phyloP scores from a whole-genome alignment of 1,284 basidiomycete species.

The Amylostereum chailletii region DNA sequence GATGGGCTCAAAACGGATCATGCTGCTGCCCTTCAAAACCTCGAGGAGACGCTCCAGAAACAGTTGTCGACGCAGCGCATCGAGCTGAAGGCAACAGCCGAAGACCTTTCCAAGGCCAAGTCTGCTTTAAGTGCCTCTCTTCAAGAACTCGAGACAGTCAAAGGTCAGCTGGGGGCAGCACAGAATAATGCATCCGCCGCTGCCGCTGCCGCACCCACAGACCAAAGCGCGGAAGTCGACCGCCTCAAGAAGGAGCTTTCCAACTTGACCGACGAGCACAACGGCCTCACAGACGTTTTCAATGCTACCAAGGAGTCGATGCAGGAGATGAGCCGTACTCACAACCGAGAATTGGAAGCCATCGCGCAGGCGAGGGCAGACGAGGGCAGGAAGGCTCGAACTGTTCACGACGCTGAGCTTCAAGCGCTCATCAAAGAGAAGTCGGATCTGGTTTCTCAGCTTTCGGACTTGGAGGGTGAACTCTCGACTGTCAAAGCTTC shows the following conservation, averaged over 20 bases:
- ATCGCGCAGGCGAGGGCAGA: conserved; percentile 59
- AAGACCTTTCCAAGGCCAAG: conserved; percentile 73
- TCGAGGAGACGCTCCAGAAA: conserved; percentile 55
- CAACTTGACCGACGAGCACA: conserved; percentile 54
- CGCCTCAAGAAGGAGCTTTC: conserved; percentile 51
- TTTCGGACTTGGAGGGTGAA: conserved; percentile 71
- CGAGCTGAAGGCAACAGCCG: conserved; percentile 74
- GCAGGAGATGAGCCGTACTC: conserved; percentile 57
- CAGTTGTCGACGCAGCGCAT: conserved; percentile 50
- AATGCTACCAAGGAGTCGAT: conserved; percentile 62
- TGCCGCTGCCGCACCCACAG: conserved; percentile 31
- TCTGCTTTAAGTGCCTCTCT: conserved; percentile 38
- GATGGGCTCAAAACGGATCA: conserved; percentile 58
- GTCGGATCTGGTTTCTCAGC: conserved; percentile 44
- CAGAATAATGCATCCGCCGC: conserved; percentile 28
- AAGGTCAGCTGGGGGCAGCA: conserved; percentile 55
- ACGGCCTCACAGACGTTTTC: conserved; percentile 50
- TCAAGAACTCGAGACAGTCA: conserved; percentile 45
- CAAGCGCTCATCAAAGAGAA: conserved; percentile 45
- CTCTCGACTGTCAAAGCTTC: conserved; percentile 54
- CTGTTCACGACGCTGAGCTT: conserved; percentile 51
- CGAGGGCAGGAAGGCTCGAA: conserved; percentile 54
- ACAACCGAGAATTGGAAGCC: conserved; percentile 63
- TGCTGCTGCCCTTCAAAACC: conserved; percentile 42
- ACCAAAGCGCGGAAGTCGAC: conserved; percentile 45